These are phyloP conservation scores for Moricandia arvensis DNA, from an alignment of 345 rosid genomes.

Conservation along the genomic window DNA sequence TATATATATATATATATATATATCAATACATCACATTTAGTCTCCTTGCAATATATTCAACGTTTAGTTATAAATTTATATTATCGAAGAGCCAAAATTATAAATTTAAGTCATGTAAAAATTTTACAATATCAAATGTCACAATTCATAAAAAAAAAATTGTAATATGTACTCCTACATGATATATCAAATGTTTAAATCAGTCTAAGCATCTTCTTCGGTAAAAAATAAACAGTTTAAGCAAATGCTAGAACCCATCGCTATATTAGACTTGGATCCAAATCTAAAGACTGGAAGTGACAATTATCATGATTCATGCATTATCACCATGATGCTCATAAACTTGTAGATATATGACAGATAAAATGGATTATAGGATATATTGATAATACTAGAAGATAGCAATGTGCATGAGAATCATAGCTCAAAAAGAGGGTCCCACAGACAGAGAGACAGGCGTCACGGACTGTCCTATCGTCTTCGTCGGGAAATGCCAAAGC, in stretches of 20 bases:
- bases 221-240: no score
- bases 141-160: no score
- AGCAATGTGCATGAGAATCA: constrained; percentile 41
- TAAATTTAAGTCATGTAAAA: no score
- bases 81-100: no score
- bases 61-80: not conserved
- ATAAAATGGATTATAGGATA: not conserved
- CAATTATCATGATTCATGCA: not conserved
- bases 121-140: no score
- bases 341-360: not conserved
- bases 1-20: no score
- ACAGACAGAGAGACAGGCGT: constrained; percentile 50
- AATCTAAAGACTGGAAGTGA: constrained; percentile 5
- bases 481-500: constrained; percentile 46
- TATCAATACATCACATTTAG: no score
- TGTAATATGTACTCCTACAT: not conserved
- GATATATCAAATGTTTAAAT: not conserved
- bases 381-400: not conserved
- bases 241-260: not conserved
- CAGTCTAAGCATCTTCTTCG: not conserved
- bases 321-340: not conserved
- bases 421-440: constrained; percentile 31
- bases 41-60: not conserved
- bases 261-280: constrained; percentile 2
- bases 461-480: constrained; percentile 65